Conservation (phyloP, 768 basidiomycete species). For the Phlebiopsis gigantea region DNA sequence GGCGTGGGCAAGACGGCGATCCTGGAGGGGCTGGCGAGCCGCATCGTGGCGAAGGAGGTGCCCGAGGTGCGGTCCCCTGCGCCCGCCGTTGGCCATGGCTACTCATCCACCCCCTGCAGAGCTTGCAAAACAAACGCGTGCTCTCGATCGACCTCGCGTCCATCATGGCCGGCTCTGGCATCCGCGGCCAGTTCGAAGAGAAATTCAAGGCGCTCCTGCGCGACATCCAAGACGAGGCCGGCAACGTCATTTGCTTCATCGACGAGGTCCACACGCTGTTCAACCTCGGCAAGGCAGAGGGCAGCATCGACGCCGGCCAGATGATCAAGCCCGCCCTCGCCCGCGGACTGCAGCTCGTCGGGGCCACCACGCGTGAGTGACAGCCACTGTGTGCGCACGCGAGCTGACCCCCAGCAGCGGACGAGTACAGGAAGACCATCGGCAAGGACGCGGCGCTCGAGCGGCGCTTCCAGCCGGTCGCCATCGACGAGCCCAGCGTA, state of each 20-base stretch:
- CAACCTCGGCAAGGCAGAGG: slow-evolving; percentile 88
- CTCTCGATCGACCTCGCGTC: slow-evolving; percentile 80
- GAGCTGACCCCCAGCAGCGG: slow-evolving; percentile 37
- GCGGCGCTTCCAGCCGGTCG: slow-evolving; percentile 78
- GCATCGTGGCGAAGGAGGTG: slow-evolving; percentile 86
- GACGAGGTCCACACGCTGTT: slow-evolving; percentile 89
- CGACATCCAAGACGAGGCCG: slow-evolving; percentile 85
- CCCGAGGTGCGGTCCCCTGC: slow-evolving; percentile 58
- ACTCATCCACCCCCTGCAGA: background rate
- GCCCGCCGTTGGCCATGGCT: background rate
- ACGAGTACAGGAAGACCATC: slow-evolving; percentile 89
- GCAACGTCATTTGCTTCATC: slow-evolving; percentile 87
- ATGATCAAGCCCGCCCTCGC: slow-evolving; percentile 94
- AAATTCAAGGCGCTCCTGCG: slow-evolving; percentile 88
- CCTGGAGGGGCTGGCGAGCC: slow-evolving; percentile 80
- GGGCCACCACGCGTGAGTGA: slow-evolving; percentile 79
- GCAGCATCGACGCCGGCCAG: slow-evolving; percentile 86
- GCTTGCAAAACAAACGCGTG: slow-evolving; percentile 78
- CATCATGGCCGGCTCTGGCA: slow-evolving; percentile 85
- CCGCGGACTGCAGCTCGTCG: slow-evolving; percentile 81
- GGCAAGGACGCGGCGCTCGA: slow-evolving; percentile 90
- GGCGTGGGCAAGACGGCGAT: slow-evolving; percentile 95
- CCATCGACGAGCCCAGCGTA: slow-evolving; percentile 84
- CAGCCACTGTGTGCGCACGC: too few species aligned
- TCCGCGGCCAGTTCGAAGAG: slow-evolving; percentile 90